Conservation (phyloP, 2,329 filamentous ascomycete genomes). For the Plectosphaerella plurivora region DNA sequence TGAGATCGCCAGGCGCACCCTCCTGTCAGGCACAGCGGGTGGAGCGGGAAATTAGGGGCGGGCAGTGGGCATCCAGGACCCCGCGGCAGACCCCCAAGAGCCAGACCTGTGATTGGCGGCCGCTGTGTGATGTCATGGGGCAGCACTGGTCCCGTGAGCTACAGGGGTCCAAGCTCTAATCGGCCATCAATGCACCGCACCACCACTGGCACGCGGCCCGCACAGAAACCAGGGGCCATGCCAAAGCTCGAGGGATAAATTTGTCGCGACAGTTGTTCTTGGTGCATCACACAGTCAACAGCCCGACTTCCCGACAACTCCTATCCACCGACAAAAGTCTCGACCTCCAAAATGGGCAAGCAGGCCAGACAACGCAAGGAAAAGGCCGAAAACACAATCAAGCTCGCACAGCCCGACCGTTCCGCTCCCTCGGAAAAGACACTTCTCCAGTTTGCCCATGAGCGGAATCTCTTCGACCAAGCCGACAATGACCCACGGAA, state of each 20-base stretch:
- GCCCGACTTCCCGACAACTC: constrained; percentile 6
- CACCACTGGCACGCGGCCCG: not conserved
- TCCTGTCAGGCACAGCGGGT: too few relatives aligned
- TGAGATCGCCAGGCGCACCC: too few relatives aligned
- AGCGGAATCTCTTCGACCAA: constrained; percentile 53
- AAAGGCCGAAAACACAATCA: constrained; percentile 46
- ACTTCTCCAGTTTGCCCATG: constrained; percentile 67
- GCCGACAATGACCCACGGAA: constrained; percentile 35
- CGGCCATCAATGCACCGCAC: not conserved
- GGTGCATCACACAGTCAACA: not conserved
- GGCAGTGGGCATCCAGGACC: not conserved
- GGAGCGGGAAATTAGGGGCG: not conserved
- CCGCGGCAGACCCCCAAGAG: not conserved
- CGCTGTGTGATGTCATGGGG: constrained; percentile 2
- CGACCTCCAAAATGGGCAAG: constrained; percentile 8
- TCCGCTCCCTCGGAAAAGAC: constrained; percentile 58
- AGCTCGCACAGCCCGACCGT: constrained; percentile 66
- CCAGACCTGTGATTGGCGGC: not conserved
- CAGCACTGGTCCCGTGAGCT: constrained; percentile 1
- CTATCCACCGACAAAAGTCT: not conserved
- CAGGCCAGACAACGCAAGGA: constrained; percentile 45
- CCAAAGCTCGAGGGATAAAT: not conserved
- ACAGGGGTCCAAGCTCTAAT: not conserved
- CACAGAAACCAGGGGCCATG: too few relatives aligned
- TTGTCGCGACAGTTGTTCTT: not conserved